Evolutionary conservation across 2,329 filamentous ascomycete species (phyloP).

Genomic region (Mollisiaceae sp.): DNA sequence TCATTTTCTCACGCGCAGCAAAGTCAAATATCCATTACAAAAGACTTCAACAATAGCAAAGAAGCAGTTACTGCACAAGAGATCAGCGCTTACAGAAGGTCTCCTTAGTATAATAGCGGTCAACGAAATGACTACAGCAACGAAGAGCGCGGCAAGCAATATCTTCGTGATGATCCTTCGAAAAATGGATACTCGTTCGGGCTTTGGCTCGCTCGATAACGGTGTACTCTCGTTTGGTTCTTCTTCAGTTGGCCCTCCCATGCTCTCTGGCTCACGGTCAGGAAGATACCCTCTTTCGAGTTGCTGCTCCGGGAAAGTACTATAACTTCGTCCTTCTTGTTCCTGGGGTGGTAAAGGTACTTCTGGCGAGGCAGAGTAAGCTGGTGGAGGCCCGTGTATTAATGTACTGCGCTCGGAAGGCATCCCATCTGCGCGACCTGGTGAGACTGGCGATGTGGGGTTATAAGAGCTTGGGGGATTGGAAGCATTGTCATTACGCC

Average conservation of each 20-base stretch:
- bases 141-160: background rate
- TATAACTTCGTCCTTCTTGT: constrained; percentile 29
- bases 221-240: constrained; percentile 34
- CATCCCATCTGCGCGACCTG: constrained; percentile 24
- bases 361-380: constrained; percentile 32
- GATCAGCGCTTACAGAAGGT: background rate
- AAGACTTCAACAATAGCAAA: background rate
- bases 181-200: background rate
- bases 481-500: constrained; percentile 14
- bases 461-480: constrained; percentile 21
- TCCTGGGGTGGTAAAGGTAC: constrained; percentile 11
- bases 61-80: background rate
- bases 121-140: constrained; percentile 3
- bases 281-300: constrained; percentile 32
- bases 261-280: constrained; percentile 35
- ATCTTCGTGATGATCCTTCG: constrained; percentile 13
- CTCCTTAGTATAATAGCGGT: background rate
- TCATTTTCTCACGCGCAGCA: background rate
- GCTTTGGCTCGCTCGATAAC: constrained; percentile 23
- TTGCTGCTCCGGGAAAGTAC: constrained; percentile 35
- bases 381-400: constrained; percentile 36
- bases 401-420: constrained; percentile 25
- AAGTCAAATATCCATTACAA: background rate
- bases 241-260: constrained; percentile 34
- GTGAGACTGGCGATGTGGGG: constrained; percentile 24